Evolutionary conservation across 1,284 basidiomycete genomes (phyloP), one percentile per base, ranked within the genome.

Genomic region (Marasmius sp.): DNA sequence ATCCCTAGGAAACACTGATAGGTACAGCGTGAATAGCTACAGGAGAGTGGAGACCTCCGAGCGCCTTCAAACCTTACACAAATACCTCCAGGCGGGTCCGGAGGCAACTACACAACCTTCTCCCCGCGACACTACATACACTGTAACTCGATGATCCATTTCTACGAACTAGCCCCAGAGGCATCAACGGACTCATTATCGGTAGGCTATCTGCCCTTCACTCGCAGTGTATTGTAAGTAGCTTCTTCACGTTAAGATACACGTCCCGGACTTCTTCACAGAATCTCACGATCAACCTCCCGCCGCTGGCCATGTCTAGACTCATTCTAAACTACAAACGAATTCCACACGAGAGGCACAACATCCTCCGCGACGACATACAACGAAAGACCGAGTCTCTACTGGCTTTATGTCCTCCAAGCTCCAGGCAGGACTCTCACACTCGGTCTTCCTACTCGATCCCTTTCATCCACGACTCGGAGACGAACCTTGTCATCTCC

Each of bases 351-450:
- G 72, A 69, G 61, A 80, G 79, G 10, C 69, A 69, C 52, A 79
- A 76, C 75, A 65, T 80, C 16, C 72, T 76, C 49, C 76, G 68
- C 62, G 74, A 75, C 10, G 75, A 79, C 65, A 74, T 81, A 39
- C 73, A 71, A 27, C 51, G 67, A 2, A 63, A 71, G 16, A 69
- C 73, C 22, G 67, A 70, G 39, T 65, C 65, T 53, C 67, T 80
- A 34, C 70, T 72, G 2, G 76, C 73, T 6, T n/a, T 14, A 27
- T 27, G 27, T 2, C 64, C 66, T 9, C 54, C 78, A 43, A 74
- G 71, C 6, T 57, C 63, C 22, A 64, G 57, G 41, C 67, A 66
- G n/a, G 56, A 18, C 10, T 70, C 73, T 14, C 77, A 75, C 37
- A 63, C 43, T 34, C 70, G 69, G 2, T 48, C 58, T 2, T 20